A percentile compares a stretch with the other conserved stretches of the same genome.
Evolutionary conservation across 2,329 filamentous ascomycete genomes (phyloP).

Genomic region (Fusarium sp.): DNA sequence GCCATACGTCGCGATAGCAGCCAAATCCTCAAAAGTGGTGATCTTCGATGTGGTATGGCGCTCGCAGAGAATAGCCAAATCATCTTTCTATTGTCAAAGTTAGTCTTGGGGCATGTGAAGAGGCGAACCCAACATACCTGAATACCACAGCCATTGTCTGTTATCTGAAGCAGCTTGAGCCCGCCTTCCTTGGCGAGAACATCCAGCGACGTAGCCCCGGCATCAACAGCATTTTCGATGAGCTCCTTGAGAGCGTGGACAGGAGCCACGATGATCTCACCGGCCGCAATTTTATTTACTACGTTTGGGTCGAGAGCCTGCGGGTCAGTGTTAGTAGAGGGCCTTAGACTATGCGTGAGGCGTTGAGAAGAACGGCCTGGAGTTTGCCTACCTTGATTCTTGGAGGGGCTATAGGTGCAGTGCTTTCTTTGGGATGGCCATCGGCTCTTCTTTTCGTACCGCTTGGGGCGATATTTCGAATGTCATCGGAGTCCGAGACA

Average conservation of each 20-base stretch:
- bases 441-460: conserved; percentile 66
- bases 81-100: conserved; percentile 76
- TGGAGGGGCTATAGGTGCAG: conserved; percentile 54
- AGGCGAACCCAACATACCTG: conserved; percentile 67
- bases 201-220: conserved; percentile 92
- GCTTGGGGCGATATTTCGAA: conserved; percentile 22
- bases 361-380: conserved; percentile 6
- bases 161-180: conserved; percentile 94
- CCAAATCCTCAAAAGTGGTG: conserved; percentile 91
- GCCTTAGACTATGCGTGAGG: conserved; percentile 10
- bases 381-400: conserved; percentile 62
- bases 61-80: conserved; percentile 91
- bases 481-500: conserved; percentile 2
- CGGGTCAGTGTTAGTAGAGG: conserved; percentile 21
- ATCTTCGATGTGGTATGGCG: conserved; percentile 98
- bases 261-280: conserved; percentile 97
- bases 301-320: conserved; percentile 91
- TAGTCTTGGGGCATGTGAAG: conserved; percentile 17
- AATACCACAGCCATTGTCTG: conserved; percentile 96
- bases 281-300: conserved; percentile 98
- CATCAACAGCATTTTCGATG: conserved; percentile 97
- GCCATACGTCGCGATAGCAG: conserved; percentile 93
- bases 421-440: conserved; percentile 51
- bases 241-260: conserved; percentile 97
- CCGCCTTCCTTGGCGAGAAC: conserved; percentile 95